Base-by-base conservation (phyloP, 805 yeast species). In the Hanseniaspora jakobsenii region DNA sequence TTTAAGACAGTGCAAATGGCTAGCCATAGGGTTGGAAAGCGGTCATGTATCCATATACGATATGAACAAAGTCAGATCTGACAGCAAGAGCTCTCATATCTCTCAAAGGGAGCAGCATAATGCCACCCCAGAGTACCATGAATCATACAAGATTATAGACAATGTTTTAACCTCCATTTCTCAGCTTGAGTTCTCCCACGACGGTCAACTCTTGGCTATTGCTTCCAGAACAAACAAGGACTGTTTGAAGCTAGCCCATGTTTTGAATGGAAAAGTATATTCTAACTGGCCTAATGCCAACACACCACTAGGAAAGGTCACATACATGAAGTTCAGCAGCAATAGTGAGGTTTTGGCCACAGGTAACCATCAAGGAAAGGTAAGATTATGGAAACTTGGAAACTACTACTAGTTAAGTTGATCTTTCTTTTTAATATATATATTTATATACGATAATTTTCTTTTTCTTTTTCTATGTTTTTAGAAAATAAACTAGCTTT, bases 241-340 rank as follows among this genome's bases (percentile, higher is more conserved):
- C 61, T 83, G 95, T 3, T 66, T 91, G 49, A 73, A 87, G 55
- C 60, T 91, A 51, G 87, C 85, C 10, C 97, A 91, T 58, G 63
- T 89, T 47, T 95, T 96, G 18, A 72, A 82, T 21, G 84, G 89
- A 51, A 73, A 83, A 16, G 94, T 84, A 6, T 91, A 78, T 64
- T 70, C 78, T 38, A 91, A 91, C 66, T 91, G 98, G 98, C 99
- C 99, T 14, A 91, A 97, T 2, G 78, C 89, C 42, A 86, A 86
- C 5, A 89, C 98, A 1, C 97, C 98, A 9, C 70, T 91, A 52
- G 99, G 98, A n/a, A 77, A 80, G 52, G 95, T 91, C 27, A 83
- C 95, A 0, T 63, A 78, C 14, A 79, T 77, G 2, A 73, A 76
- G 13, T 89, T 89, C 61, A 77, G 93, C 34, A 85, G 91, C 22